A percentile compares a stretch with the other conserved stretches of the same genome.
Conservation (phyloP, 176 grass and related monocot species). For the Thalia dealbata region DNA sequence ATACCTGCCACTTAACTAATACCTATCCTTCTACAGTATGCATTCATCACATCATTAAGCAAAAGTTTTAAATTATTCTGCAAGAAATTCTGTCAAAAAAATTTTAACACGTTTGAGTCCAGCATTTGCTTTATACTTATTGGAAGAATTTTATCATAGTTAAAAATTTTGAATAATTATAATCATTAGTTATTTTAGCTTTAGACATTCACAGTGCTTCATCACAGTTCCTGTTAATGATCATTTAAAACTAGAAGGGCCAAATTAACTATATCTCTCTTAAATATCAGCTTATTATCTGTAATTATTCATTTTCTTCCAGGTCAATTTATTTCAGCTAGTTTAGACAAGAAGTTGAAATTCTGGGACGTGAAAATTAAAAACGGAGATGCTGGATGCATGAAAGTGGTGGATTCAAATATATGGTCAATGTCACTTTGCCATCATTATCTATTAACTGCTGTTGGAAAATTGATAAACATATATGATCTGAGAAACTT, state of each 20-base stretch:
- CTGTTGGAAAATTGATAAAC: conserved; percentile 39
- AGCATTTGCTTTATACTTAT: not conserved
- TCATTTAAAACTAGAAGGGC: not conserved
- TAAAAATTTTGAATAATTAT: not conserved
- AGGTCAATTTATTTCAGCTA: conserved; percentile 46
- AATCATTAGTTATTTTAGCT: not conserved
- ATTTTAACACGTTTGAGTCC: not conserved
- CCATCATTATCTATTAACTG: conserved; percentile 36
- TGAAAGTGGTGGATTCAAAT: conserved; percentile 30
- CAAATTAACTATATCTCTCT: not conserved
- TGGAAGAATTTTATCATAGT: not conserved
- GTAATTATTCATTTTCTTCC: conserved; percentile 9
- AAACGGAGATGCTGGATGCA: conserved; percentile 20
- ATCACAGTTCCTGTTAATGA: not conserved
- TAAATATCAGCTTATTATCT: not conserved
- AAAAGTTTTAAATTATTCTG: not conserved
- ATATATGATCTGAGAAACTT: conserved; percentile 56
- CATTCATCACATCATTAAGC: too few species aligned
- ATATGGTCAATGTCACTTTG: conserved; percentile 53
- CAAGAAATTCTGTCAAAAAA: not conserved
- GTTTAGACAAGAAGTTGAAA: conserved; percentile 48
- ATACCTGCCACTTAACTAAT: not conserved
- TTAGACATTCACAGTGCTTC: not conserved
- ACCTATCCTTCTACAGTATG: not conserved
- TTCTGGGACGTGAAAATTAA: conserved; percentile 39